These are phyloP conservation scores for Penicillium hordei DNA, from an alignment of 2,329 filamentous ascomycete species.

Conservation along the genomic window DNA sequence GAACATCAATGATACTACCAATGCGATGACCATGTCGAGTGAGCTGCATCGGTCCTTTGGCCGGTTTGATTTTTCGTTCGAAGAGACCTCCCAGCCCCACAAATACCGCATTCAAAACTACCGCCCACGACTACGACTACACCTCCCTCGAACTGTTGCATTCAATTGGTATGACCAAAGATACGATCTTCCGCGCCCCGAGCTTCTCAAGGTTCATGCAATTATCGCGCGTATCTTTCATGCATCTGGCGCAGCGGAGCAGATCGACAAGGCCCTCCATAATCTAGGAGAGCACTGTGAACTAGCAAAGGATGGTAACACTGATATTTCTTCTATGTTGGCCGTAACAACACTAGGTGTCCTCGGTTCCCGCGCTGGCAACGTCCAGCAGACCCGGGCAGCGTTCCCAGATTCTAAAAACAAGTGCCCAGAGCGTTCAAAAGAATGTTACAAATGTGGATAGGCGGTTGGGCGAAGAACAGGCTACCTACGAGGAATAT, in stretches of 20 bases:
- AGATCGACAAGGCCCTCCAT: background rate
- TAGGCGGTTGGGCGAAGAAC: background rate
- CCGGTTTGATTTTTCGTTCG: background rate
- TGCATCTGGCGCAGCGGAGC: constrained; percentile 1
- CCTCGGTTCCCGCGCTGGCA: background rate
- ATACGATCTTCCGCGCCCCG: background rate
- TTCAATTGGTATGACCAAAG: background rate
- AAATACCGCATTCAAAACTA: background rate
- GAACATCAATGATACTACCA: background rate
- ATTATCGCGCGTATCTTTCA: constrained; percentile 2
- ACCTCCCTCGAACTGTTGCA: background rate
- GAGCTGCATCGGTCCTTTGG: background rate
- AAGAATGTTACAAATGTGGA: background rate
- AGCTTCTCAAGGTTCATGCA: constrained; percentile 5
- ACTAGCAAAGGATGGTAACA: constrained; percentile 9
- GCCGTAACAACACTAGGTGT: background rate
- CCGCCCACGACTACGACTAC: background rate
- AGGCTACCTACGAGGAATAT: background rate
- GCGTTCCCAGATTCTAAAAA: background rate
- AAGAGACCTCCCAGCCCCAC: background rate
- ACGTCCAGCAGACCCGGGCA: background rate
- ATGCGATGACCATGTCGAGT: background rate
- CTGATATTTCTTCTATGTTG: background rate
- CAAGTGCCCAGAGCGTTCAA: background rate
- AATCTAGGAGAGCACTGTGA: background rate